phyloP scores from a whole-genome alignment of 805 yeast species.

The Candida ponderosae region DNA sequence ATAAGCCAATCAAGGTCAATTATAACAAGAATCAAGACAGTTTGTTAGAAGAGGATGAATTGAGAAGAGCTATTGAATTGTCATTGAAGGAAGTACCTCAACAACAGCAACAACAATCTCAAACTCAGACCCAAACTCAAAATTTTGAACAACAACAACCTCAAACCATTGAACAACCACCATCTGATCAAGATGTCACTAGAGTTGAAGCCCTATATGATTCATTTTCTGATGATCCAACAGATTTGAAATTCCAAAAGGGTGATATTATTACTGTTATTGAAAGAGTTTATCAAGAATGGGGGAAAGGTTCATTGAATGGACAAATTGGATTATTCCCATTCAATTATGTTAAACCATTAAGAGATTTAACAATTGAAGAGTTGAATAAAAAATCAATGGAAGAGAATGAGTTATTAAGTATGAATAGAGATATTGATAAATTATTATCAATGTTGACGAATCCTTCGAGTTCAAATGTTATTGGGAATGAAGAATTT shows the following conservation, averaged over 20 bases:
- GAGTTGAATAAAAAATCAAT: conserved; percentile 45
- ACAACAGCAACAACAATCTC: conserved; percentile 9
- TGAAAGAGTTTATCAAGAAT: conserved; percentile 83
- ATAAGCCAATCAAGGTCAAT: conserved; percentile 49
- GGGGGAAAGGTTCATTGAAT: conserved; percentile 88
- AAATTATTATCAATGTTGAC: conserved; percentile 51
- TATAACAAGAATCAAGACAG: conserved; percentile 34
- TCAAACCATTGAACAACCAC: conserved; percentile 19
- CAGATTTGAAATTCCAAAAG: conserved; percentile 77
- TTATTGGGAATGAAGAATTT: conserved; percentile 55
- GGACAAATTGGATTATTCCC: conserved; percentile 90
- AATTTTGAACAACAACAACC: conserved; percentile 13
- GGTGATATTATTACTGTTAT: conserved; percentile 86
- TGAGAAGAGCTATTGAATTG: conserved; percentile 65
- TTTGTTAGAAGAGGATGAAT: conserved; percentile 66
- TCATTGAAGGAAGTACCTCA: conserved; percentile 37
- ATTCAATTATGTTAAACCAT: conserved; percentile 78
- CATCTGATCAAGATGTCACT: conserved; percentile 33
- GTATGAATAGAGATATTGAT: conserved; percentile 57
- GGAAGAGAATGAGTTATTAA: conserved; percentile 46
- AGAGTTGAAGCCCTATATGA: conserved; percentile 85
- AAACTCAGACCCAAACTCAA: conserved; percentile 7
- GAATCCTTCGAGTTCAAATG: conserved; percentile 21
- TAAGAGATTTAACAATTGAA: conserved; percentile 55
- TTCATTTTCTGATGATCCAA: conserved; percentile 68